Conservation (phyloP, 352 stramenopile genomes). For the Globisporangium perplexum region DNA sequence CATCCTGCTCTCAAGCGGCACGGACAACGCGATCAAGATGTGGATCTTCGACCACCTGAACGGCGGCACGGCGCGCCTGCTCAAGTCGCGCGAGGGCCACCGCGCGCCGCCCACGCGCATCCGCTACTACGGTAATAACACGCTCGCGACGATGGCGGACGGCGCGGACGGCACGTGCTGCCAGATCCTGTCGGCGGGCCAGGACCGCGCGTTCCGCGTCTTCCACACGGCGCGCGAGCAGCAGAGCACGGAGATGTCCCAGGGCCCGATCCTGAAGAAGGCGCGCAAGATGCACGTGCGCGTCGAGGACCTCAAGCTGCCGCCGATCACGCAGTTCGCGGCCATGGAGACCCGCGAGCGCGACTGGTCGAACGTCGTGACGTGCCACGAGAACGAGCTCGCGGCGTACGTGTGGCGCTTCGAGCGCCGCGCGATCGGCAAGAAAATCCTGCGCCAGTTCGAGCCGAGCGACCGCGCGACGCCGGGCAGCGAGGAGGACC, state of each 20-base stretch:
- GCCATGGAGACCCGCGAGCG: slow-evolving; percentile 85
- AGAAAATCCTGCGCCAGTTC: slow-evolving; percentile 89
- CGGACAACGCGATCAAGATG: slow-evolving; percentile 91
- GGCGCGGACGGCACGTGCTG: slow-evolving; percentile 81
- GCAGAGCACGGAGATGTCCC: slow-evolving; percentile 87
- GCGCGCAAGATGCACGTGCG: slow-evolving; percentile 85
- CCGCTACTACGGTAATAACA: slow-evolving; percentile 90
- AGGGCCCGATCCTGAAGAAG: slow-evolving; percentile 89
- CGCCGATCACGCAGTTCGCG: slow-evolving; percentile 89
- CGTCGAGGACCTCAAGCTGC: slow-evolving; percentile 87
- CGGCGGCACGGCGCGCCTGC: slow-evolving; percentile 67
- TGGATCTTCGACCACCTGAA: slow-evolving; percentile 93
- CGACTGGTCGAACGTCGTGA: slow-evolving; percentile 94
- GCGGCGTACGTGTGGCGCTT: slow-evolving; percentile 95
- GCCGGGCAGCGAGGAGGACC: slow-evolving; percentile 48
- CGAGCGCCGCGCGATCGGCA: slow-evolving; percentile 89
- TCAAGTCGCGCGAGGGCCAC: slow-evolving; percentile 88
- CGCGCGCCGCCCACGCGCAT: slow-evolving; percentile 78
- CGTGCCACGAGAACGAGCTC: slow-evolving; percentile 91
- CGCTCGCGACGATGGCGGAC: slow-evolving; percentile 75
- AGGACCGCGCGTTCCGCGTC: slow-evolving; percentile 87
- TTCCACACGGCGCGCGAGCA: slow-evolving; percentile 90
- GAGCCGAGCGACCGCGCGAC: slow-evolving; percentile 64
- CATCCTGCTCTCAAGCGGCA: slow-evolving; percentile 78
- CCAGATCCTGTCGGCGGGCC: slow-evolving; percentile 88